phyloP scores from a whole-genome alignment of 1,139 yeast species.

The Maudiozyma humilis region DNA sequence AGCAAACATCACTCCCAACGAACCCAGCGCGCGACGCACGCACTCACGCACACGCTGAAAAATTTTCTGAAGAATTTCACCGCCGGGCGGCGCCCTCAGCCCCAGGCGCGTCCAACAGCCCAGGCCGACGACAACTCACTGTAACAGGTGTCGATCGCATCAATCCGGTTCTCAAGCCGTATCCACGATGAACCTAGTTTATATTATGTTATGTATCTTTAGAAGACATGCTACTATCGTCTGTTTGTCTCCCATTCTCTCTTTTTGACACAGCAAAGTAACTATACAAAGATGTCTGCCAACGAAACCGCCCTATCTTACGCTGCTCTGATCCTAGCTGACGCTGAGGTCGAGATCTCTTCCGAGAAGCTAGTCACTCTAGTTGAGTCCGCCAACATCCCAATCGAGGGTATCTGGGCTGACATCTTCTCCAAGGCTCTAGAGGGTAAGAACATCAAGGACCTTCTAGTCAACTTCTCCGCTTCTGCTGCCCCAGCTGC shows the following conservation, averaged over 20 bases:
- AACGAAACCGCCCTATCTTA: conserved; percentile 74
- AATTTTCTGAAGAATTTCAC: conserved; percentile 63
- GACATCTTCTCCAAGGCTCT: conserved; percentile 75
- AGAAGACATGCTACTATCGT: not conserved
- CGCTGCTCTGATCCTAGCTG: conserved; percentile 84
- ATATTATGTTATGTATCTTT: too few relatives aligned
- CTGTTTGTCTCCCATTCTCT: conserved; percentile 38
- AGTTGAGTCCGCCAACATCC: conserved; percentile 59
- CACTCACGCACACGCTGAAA: conserved; percentile 78
- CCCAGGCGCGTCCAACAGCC: not conserved
- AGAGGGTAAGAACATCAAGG: conserved; percentile 67
- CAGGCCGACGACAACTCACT: not conserved
- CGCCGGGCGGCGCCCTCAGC: conserved; percentile 6
- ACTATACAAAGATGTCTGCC: conserved; percentile 44
- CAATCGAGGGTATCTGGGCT: conserved; percentile 70
- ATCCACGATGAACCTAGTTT: not conserved
- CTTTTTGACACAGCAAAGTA: conserved; percentile 39
- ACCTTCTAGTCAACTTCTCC: conserved; percentile 65
- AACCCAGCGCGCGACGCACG: conserved; percentile 52
- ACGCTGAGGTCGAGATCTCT: conserved; percentile 70
- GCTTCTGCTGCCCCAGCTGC: conserved; percentile 64
- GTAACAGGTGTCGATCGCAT: not conserved
- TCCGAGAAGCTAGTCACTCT: conserved; percentile 67
- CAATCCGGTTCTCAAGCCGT: not conserved
- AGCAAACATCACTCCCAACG: conserved; percentile 11